Evolutionary conservation across 2,329 filamentous ascomycete genomes (phyloP).

Genomic region (Fusarium pininemorale): DNA sequence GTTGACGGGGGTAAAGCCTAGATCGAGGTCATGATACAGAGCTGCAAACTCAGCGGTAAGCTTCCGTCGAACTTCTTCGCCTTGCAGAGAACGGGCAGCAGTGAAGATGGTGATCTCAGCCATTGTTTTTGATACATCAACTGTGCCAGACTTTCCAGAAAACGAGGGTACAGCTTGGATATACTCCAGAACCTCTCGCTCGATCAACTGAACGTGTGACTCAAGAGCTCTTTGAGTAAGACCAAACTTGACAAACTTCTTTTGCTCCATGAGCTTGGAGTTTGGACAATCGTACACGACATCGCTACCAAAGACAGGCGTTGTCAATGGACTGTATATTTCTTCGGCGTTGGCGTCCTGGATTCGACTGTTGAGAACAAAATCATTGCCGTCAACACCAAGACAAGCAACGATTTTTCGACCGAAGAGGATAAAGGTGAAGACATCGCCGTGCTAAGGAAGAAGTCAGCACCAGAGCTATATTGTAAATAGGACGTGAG

Average conservation of each 20-base stretch:
- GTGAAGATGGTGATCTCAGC: slow-evolving; percentile 84
- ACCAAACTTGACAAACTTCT: slow-evolving; percentile 81
- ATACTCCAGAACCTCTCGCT: slow-evolving; percentile 73
- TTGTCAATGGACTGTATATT: slow-evolving; percentile 61
- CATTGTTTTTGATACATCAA: slow-evolving; percentile 74
- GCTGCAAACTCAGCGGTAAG: slow-evolving; percentile 77
- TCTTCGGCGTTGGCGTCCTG: slow-evolving; percentile 64
- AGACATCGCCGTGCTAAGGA: slow-evolving; percentile 60
- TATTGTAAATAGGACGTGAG: fast-evolving
- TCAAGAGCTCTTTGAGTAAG: slow-evolving; percentile 72
- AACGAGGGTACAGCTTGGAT: slow-evolving; percentile 65
- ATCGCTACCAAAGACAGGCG: slow-evolving; percentile 75
- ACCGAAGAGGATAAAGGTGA: slow-evolving; percentile 64
- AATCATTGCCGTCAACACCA: slow-evolving; percentile 62
- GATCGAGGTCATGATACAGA: slow-evolving; percentile 81
- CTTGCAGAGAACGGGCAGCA: slow-evolving; percentile 79
- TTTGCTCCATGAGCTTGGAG: slow-evolving; percentile 87
- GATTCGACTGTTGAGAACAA: slow-evolving; percentile 64
- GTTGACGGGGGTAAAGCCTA: slow-evolving; percentile 81
- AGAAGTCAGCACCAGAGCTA: background rate
- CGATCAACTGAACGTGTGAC: slow-evolving; percentile 76
- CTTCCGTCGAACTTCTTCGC: slow-evolving; percentile 76
- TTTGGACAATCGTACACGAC: slow-evolving; percentile 89
- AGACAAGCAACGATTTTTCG: slow-evolving; percentile 61
- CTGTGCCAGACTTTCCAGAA: slow-evolving; percentile 65